phyloP scores from a whole-genome alignment of 306 rosid species.

The Mucuna pruriens region DNA sequence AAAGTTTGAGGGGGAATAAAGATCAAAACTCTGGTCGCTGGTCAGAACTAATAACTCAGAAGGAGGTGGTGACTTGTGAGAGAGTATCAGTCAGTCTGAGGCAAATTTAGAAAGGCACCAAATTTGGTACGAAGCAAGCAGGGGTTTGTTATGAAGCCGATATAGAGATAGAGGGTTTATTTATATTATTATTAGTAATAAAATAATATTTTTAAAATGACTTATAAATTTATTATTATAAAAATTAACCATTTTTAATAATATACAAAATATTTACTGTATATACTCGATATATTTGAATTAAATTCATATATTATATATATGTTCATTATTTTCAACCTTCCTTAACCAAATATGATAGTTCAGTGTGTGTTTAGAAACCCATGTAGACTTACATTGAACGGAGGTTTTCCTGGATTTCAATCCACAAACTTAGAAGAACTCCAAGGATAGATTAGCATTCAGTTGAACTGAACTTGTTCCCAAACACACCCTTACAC shows the following conservation, averaged over 20 bases:
- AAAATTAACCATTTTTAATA: background rate
- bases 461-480: too few relatives aligned
- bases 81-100: background rate
- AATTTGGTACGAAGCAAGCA: constrained; percentile 5
- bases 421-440: too few relatives aligned
- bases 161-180: background rate
- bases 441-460: too few relatives aligned
- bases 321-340: constrained; percentile 23
- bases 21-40: background rate
- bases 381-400: too few relatives aligned
- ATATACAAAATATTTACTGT: background rate
- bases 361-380: too few relatives aligned
- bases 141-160: background rate
- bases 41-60: constrained; percentile 4
- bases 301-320: background rate
- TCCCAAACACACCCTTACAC: too few relatives aligned
- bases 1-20: background rate
- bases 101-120: background rate
- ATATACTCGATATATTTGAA: background rate
- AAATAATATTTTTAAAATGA: background rate
- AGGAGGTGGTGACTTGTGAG: background rate
- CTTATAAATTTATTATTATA: background rate
- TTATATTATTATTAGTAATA: background rate
- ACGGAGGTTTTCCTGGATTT: too few relatives aligned
- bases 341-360: constrained; percentile 12